These are phyloP conservation scores for Gossypium laxum DNA, from an alignment of 441 rosid species.

Conservation along the genomic window DNA sequence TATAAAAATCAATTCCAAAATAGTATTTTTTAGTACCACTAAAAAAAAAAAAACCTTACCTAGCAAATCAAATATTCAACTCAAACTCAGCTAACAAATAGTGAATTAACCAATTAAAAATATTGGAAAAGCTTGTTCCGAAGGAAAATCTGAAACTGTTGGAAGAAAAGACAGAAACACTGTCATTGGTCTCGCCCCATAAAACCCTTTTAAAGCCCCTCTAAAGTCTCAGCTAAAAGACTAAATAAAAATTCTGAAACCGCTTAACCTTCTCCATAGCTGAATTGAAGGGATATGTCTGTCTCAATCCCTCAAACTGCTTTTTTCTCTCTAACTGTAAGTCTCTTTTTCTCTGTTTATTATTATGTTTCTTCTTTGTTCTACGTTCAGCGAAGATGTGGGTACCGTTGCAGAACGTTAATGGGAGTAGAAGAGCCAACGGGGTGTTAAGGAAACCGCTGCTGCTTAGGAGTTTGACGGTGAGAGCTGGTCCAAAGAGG, in stretches of 20 bases:
- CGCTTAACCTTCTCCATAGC: background rate
- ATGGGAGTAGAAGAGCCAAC: constrained; percentile 20
- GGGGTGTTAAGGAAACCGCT: constrained; percentile 25
- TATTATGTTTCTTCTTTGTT: background rate
- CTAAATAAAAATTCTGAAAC: background rate
- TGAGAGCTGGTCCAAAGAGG: constrained; percentile 64
- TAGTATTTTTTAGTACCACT: too few relatives aligned
- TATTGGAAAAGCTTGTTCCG: too few relatives aligned
- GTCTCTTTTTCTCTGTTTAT: background rate
- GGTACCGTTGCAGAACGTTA: constrained; percentile 31
- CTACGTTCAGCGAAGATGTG: background rate
- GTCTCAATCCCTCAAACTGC: constrained; percentile 5
- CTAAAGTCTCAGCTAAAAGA: background rate
- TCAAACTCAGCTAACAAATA: too few relatives aligned
- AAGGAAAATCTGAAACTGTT: too few relatives aligned
- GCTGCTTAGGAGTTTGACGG: constrained; percentile 31
- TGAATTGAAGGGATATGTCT: background rate
- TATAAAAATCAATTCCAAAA: too few relatives aligned
- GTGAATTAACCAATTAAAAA: too few relatives aligned
- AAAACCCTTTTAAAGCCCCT: constrained; percentile 1
- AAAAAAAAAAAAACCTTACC: too few relatives aligned
- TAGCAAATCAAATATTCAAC: too few relatives aligned
- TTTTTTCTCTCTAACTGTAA: constrained; percentile 13
- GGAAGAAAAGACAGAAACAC: background rate
- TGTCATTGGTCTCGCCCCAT: background rate